Conservation (phyloP, 352 stramenopile genomes). For the Sclerospora graminicola region DNA sequence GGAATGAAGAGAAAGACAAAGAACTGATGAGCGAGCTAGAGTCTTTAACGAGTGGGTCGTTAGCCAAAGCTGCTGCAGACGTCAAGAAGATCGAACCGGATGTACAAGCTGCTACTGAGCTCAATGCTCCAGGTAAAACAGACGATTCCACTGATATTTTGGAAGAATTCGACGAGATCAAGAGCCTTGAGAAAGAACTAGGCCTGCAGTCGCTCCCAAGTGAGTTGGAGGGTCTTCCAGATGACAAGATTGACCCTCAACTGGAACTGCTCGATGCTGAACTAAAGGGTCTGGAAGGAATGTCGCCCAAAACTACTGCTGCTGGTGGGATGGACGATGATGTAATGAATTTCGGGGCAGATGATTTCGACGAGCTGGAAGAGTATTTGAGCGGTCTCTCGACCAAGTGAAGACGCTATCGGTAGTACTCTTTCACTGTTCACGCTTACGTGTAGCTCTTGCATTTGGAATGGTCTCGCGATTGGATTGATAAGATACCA, state of each 20-base stretch:
- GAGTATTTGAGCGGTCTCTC: conserved; percentile 79
- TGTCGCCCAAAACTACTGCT: conserved; percentile 35
- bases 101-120: conserved; percentile 27
- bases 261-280: conserved; percentile 67
- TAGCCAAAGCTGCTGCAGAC: conserved; percentile 32
- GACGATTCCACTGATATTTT: conserved; percentile 38
- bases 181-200: conserved; percentile 77
- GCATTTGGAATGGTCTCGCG: neutral
- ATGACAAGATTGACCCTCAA: conserved; percentile 48
- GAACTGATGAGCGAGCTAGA: conserved; percentile 81
- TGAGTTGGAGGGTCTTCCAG: conserved; percentile 29
- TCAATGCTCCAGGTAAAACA: conserved; percentile 8
- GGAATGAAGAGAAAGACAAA: conserved; percentile 81
- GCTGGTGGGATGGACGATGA: conserved; percentile 42
- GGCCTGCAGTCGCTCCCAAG: conserved; percentile 49
- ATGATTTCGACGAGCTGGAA: conserved; percentile 85
- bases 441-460: neutral
- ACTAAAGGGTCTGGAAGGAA: conserved; percentile 44
- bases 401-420: conserved; percentile 21
- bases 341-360: conserved; percentile 77
- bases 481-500: no score
- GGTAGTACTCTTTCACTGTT: conserved; percentile 1
- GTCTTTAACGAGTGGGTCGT: conserved; percentile 49
- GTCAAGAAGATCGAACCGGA: conserved; percentile 20
- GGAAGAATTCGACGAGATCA: conserved; percentile 76